Conservation (phyloP, 1,284 basidiomycete species). For the Anthracocystis setariae region DNA sequence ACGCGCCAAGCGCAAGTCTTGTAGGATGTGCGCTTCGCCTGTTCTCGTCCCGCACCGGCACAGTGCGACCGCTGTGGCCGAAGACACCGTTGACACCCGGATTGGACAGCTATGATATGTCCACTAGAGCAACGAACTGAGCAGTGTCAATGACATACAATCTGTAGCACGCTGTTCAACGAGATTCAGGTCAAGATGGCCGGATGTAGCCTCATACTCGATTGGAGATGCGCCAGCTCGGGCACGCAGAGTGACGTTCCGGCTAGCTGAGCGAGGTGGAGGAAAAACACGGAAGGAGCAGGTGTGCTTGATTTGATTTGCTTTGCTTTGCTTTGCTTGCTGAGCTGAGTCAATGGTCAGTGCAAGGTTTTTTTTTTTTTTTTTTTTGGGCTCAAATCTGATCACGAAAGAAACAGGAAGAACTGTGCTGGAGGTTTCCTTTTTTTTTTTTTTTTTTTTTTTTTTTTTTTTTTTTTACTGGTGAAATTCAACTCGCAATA, state of each 20-base stretch:
- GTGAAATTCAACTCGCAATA: background rate
- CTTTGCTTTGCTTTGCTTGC: constrained; percentile 12
- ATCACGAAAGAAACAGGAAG: too few relatives aligned
- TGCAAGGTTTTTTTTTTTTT: background rate
- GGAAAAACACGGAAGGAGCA: background rate
- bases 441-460: constrained; percentile 1
- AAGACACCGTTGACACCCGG: too few relatives aligned
- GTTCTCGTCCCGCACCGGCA: constrained; percentile 3
- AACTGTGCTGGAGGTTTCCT: background rate
- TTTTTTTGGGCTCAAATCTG: background rate
- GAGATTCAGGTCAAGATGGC: too few relatives aligned
- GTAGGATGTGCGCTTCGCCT: background rate
- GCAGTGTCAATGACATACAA: too few relatives aligned
- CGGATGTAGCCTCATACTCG: too few relatives aligned
- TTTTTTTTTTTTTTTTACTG: too few relatives aligned
- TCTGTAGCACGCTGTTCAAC: too few relatives aligned
- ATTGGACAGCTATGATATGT: too few relatives aligned
- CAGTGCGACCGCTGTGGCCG: constrained; percentile 15
- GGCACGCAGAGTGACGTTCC: background rate
- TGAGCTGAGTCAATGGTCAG: constrained; percentile 27
- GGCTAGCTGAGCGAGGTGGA: constrained; percentile 1
- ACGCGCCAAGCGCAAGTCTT: too few relatives aligned
- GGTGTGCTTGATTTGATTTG: background rate
- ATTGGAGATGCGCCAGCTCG: too few relatives aligned
- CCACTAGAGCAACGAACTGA: too few relatives aligned